Evolutionary conservation across 768 basidiomycete species (phyloP).

Genomic region (Suillus spraguei): DNA sequence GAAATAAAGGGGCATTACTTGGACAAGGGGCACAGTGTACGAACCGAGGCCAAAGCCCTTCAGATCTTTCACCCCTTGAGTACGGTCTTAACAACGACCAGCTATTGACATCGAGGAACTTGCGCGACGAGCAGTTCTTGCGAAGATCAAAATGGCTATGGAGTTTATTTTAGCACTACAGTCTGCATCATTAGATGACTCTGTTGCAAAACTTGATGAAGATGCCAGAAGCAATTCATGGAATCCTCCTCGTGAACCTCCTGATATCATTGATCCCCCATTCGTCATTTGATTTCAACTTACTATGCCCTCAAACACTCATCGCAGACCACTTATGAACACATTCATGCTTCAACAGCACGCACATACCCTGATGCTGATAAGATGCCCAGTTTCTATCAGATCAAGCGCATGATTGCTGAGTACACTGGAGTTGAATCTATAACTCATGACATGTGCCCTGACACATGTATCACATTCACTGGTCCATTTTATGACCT

Average conservation of each 20-base stretch:
- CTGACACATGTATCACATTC: too few species aligned
- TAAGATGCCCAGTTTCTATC: background rate
- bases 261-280: background rate
- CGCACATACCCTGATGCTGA: background rate
- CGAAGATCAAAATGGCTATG: background rate
- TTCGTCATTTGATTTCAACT: background rate
- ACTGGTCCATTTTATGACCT: too few species aligned
- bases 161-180: background rate
- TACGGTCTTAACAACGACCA: too few species aligned
- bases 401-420: too few species aligned
- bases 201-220: background rate
- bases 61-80: too few species aligned
- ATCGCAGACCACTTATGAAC: background rate
- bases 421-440: too few species aligned
- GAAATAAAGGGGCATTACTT: too few species aligned
- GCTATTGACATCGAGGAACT: constrained; percentile 6
- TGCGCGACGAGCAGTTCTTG: background rate
- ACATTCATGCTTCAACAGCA: background rate
- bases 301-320: background rate
- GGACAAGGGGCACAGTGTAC: too few species aligned
- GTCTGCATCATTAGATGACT: background rate
- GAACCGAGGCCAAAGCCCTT: too few species aligned
- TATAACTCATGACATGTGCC: too few species aligned
- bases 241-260: background rate
- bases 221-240: background rate